Conservation (phyloP, 805 yeast species). For the Peterozyma toletana region DNA sequence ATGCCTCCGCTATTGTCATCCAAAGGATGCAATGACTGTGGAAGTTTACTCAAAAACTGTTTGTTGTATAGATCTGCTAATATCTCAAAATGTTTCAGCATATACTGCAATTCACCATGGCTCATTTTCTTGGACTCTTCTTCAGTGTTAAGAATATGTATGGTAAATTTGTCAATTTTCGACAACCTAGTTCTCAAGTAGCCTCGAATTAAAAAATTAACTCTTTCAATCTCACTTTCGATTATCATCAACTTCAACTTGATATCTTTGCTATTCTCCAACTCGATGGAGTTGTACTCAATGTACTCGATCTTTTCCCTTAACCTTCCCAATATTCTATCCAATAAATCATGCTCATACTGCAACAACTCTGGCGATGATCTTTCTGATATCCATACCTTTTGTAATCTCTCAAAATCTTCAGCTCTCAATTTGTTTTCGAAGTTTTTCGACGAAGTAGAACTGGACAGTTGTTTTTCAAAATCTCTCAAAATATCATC, state of each 20-base stretch:
- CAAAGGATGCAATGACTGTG: slow-evolving; percentile 59
- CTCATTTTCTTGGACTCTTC: slow-evolving; percentile 38
- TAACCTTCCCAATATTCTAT: slow-evolving; percentile 48
- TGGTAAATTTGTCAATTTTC: slow-evolving; percentile 66
- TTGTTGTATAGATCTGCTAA: slow-evolving; percentile 58
- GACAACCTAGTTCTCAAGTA: slow-evolving; percentile 71
- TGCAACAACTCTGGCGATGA: slow-evolving; percentile 82
- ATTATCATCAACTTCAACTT: slow-evolving; percentile 77
- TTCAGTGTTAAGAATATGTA: slow-evolving; percentile 45
- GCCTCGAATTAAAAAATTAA: slow-evolving; percentile 73
- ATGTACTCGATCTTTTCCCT: slow-evolving; percentile 69
- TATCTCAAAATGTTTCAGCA: slow-evolving; percentile 61
- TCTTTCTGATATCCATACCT: slow-evolving; percentile 78
- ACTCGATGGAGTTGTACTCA: slow-evolving; percentile 71
- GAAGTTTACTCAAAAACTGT: slow-evolving; percentile 61
- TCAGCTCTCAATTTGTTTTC: slow-evolving; percentile 18
- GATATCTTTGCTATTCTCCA: slow-evolving; percentile 58
- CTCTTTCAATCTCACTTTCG: slow-evolving; percentile 87
- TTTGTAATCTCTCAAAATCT: slow-evolving; percentile 39
- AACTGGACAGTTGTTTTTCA: slow-evolving; percentile 29
- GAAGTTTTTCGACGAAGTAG: slow-evolving; percentile 13
- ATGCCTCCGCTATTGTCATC: slow-evolving; percentile 67
- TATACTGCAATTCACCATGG: slow-evolving; percentile 53
- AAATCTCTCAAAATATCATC: slow-evolving; percentile 68
- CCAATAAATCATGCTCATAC: slow-evolving; percentile 56